A percentile compares a stretch with the other conserved stretches of the same genome.
Conservation (phyloP, 495 filamentous ascomycete genomes). For the Aspergillus coremiiformis region DNA sequence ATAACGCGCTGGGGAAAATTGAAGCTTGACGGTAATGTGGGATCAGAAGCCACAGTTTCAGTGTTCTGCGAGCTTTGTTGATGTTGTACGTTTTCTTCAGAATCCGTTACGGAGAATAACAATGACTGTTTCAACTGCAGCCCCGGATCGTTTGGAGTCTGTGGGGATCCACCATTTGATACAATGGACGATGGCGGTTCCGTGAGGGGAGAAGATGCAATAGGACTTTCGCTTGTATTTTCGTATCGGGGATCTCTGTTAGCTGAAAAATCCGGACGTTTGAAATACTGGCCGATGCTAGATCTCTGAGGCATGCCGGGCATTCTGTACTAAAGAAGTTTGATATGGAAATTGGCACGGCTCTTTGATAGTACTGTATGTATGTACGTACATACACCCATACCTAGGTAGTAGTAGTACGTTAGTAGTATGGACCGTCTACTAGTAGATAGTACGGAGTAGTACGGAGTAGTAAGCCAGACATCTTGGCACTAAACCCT, state of each 20-base stretch:
- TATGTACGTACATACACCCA: too few species aligned
- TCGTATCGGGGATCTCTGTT: background rate
- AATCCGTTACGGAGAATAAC: conserved; percentile 5
- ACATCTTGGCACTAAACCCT: background rate
- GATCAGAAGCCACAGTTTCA: conserved; percentile 3
- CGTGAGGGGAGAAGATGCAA: conserved; percentile 27
- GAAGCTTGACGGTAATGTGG: conserved; percentile 15
- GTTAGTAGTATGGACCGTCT: too few species aligned
- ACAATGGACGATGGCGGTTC: conserved; percentile 26
- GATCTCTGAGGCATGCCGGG: conserved; percentile 21
- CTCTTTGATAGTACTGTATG: too few species aligned
- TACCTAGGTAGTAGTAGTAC: too few species aligned
- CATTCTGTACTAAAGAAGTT: conserved; percentile 4
- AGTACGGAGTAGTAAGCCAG: too few species aligned
- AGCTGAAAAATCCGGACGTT: conserved; percentile 21
- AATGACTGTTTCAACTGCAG: conserved; percentile 16
- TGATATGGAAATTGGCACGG: conserved; percentile 1
- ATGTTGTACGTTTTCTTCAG: background rate
- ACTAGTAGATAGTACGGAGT: too few species aligned
- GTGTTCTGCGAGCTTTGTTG: conserved; percentile 16
- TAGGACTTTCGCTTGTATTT: conserved; percentile 6
- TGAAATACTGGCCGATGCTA: conserved; percentile 36
- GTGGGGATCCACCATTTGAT: conserved; percentile 16
- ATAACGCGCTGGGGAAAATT: conserved; percentile 35
- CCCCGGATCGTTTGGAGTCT: conserved; percentile 12